Conservation (phyloP, 768 basidiomycete species). For the Suillus paluster region DNA sequence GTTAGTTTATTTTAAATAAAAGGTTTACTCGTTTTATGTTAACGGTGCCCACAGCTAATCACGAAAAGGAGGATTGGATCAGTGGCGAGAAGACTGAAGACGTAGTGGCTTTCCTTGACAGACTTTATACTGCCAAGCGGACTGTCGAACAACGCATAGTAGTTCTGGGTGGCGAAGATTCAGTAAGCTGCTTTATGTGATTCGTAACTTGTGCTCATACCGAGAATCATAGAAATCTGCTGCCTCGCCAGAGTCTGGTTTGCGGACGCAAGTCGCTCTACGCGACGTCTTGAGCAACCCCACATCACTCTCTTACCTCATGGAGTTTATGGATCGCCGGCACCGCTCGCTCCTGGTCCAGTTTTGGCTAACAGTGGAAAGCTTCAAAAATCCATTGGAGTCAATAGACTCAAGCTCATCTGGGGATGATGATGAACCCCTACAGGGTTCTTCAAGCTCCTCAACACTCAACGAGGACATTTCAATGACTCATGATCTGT, state of each 20-base stretch:
- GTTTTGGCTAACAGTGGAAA: conserved; percentile 97
- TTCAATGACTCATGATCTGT: conserved; percentile 84
- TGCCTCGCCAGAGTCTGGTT: conserved; percentile 45
- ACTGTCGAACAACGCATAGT: conserved; percentile 87
- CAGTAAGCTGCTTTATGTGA: conserved; percentile 43
- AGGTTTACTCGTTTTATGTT: neutral
- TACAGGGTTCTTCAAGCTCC: conserved; percentile 58
- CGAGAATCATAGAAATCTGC: conserved; percentile 36
- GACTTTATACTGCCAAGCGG: conserved; percentile 87
- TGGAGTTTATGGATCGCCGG: conserved; percentile 97
- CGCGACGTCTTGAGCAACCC: conserved; percentile 88
- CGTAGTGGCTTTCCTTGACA: conserved; percentile 83
- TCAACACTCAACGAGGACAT: conserved; percentile 85
- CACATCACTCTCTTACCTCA: conserved; percentile 90
- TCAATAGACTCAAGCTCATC: conserved; percentile 61
- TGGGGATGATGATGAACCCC: conserved; percentile 66
- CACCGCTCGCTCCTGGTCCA: conserved; percentile 86
- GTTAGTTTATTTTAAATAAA: conserved; percentile 41
- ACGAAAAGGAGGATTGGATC: conserved; percentile 89
- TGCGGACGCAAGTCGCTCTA: conserved; percentile 59
- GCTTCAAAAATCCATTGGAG: conserved; percentile 96
- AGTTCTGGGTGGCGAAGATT: conserved; percentile 71
- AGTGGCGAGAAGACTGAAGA: conserved; percentile 85
- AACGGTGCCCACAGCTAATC: conserved; percentile 57
- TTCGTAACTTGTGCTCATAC: neutral